Evolutionary conservation across 805 yeast genomes (phyloP).

Genomic region (Starmerella gropengiesseri): DNA sequence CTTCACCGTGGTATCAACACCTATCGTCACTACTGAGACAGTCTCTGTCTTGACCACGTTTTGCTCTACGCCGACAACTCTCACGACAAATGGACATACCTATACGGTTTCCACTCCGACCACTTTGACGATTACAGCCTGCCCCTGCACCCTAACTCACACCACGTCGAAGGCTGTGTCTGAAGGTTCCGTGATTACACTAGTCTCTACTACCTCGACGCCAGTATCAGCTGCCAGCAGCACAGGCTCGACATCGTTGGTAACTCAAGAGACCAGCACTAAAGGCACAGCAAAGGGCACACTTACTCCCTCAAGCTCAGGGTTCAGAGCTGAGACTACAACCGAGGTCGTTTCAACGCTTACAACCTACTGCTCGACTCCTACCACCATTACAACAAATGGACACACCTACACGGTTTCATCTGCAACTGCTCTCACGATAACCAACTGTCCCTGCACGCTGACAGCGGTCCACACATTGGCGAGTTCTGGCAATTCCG

Average conservation of each 20-base stretch:
- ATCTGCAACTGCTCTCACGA: slow-evolving; percentile 60
- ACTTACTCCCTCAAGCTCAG: not conserved
- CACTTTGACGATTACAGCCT: slow-evolving; percentile 14
- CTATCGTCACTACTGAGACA: too few relatives aligned
- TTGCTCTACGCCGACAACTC: slow-evolving; percentile 34
- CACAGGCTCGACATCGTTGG: not conserved
- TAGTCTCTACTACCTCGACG: not conserved
- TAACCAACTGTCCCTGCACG: slow-evolving; percentile 35
- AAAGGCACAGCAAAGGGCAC: not conserved
- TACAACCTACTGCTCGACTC: slow-evolving; percentile 43
- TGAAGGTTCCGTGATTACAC: not conserved
- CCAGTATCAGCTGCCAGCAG: not conserved
- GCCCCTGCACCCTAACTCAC: slow-evolving; percentile 13
- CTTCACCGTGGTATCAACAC: too few relatives aligned
- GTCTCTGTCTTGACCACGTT: slow-evolving; percentile 45
- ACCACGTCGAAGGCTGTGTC: not conserved
- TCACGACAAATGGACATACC: slow-evolving; percentile 13
- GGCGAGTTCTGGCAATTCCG: too few relatives aligned
- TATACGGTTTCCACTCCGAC: slow-evolving; percentile 19
- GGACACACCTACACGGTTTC: slow-evolving; percentile 58
- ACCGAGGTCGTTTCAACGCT: slow-evolving; percentile 6
- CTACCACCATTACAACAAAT: slow-evolving; percentile 51
- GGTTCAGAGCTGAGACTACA: not conserved
- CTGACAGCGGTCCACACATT: too few relatives aligned
- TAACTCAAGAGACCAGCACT: not conserved